Evolutionary conservation across 345 rosid species (phyloP).

Genomic region (Pugionium dolabratum): DNA sequence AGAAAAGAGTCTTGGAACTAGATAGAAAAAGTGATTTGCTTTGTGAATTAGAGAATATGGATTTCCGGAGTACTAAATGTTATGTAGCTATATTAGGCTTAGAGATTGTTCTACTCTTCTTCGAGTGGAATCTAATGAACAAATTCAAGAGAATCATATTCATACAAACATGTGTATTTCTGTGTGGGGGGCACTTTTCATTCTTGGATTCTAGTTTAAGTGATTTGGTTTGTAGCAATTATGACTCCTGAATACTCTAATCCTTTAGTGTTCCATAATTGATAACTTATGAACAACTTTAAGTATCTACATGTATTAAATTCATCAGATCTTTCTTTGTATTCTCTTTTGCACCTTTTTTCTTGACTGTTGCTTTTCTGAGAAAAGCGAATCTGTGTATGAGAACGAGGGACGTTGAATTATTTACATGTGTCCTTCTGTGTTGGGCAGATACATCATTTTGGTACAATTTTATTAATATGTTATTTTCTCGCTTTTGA

Average conservation of each 20-base stretch:
- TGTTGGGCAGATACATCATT: slow-evolving; percentile 38
- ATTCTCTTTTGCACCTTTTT: slow-evolving; percentile 20
- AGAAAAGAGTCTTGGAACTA: not conserved
- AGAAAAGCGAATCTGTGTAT: slow-evolving; percentile 25
- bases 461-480: slow-evolving; percentile 27
- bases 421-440: slow-evolving; percentile 44
- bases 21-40: not conserved
- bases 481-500: slow-evolving; percentile 33
- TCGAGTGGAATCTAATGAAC: slow-evolving; percentile 29
- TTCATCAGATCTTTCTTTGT: slow-evolving; percentile 19
- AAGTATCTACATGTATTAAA: slow-evolving; percentile 31
- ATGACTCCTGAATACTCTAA: slow-evolving; percentile 24
- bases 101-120: slow-evolving; percentile 17
- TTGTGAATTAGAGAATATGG: slow-evolving; percentile 8
- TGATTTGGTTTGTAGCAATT: slow-evolving; percentile 37
- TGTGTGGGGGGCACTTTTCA: slow-evolving; percentile 21
- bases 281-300: slow-evolving; percentile 33
- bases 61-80: slow-evolving; percentile 27
- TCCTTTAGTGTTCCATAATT: slow-evolving; percentile 31
- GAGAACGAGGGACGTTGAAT: slow-evolving; percentile 35
- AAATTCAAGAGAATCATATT: slow-evolving; percentile 25
- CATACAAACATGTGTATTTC: slow-evolving; percentile 31
- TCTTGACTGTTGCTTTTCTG: slow-evolving; percentile 40
- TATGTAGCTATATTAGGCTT: slow-evolving; percentile 33
- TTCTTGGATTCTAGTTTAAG: slow-evolving; percentile 39